phyloP scores from a whole-genome alignment of 139 green algal species.

The Choricystis sp. region DNA sequence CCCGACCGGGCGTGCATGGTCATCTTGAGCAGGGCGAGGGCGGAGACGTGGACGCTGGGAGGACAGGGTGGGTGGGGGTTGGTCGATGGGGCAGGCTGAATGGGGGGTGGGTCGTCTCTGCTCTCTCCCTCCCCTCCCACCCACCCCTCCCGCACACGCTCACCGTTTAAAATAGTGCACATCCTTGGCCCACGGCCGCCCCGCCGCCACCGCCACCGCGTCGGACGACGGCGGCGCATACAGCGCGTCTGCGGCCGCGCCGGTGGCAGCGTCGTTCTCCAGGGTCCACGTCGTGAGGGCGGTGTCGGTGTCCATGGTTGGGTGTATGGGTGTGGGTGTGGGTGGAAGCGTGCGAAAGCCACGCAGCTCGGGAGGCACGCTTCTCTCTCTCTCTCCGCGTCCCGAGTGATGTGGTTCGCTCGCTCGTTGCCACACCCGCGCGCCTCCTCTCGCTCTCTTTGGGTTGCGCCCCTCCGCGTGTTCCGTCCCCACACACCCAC shows the following conservation, averaged over 20 bases:
- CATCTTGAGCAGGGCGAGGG: constrained; percentile 93
- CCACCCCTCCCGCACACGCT: neutral
- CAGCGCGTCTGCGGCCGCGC: constrained; percentile 46
- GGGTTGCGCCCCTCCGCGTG: too few relatives aligned
- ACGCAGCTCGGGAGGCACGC: too few relatives aligned
- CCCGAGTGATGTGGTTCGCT: too few relatives aligned
- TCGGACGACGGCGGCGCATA: constrained; percentile 60
- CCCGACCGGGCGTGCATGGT: constrained; percentile 87
- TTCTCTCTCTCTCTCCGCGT: too few relatives aligned
- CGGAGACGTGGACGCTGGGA: constrained; percentile 74
- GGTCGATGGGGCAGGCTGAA: neutral
- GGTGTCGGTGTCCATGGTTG: too few relatives aligned
- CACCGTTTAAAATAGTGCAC: constrained; percentile 77
- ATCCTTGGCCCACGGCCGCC: constrained; percentile 76
- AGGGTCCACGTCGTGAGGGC: too few relatives aligned
- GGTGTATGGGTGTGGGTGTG: too few relatives aligned
- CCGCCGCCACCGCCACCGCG: constrained; percentile 38
- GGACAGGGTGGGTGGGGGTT: neutral
- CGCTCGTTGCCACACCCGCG: too few relatives aligned
- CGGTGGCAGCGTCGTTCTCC: too few relatives aligned
- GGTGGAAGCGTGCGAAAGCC: too few relatives aligned
- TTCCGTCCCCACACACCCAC: too few relatives aligned
- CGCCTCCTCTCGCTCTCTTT: too few relatives aligned
- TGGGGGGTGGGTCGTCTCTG: neutral
- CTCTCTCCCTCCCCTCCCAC: neutral